Evolutionary conservation across 192 early-diverging fungal genomes (phyloP).

Genomic region (Coemansia sp.): DNA sequence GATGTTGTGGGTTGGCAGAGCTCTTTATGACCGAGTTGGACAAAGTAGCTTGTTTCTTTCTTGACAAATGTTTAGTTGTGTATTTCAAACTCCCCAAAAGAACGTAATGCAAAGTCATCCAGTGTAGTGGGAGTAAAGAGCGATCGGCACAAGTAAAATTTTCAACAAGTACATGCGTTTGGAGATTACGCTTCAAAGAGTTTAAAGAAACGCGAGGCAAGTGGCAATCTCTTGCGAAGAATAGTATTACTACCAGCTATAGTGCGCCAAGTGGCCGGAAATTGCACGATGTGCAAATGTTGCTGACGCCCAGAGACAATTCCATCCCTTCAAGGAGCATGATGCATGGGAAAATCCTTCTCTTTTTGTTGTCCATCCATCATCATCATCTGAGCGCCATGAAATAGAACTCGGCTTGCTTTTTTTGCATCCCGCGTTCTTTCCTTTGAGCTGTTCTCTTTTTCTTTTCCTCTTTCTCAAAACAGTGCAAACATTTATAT

Average conservation of each 20-base stretch:
- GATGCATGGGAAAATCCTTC: constrained; percentile 4
- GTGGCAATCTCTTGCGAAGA: too few species aligned
- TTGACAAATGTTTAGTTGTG: too few species aligned
- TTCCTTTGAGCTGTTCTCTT: background rate
- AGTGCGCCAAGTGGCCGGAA: background rate
- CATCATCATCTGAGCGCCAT: constrained; percentile 5
- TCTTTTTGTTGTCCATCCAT: too few species aligned
- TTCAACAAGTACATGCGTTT: background rate
- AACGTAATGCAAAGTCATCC: too few species aligned
- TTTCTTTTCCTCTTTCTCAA: background rate
- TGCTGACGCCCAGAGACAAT: background rate
- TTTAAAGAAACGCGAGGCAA: too few species aligned
- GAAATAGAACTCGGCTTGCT: background rate
- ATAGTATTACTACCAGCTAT: background rate
- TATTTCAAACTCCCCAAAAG: too few species aligned
- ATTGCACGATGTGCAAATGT: background rate
- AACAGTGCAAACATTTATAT: background rate
- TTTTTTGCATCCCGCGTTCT: background rate
- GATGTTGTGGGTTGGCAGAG: too few species aligned
- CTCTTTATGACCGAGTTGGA: too few species aligned
- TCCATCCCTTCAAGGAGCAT: background rate
- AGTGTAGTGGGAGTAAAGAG: too few species aligned
- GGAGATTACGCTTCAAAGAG: too few species aligned
- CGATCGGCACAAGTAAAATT: too few species aligned
- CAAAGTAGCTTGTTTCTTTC: too few species aligned